These are phyloP conservation scores for Candida pseudoviswanathii DNA, from an alignment of 1,139 yeast genomes.

Conservation along the genomic window DNA sequence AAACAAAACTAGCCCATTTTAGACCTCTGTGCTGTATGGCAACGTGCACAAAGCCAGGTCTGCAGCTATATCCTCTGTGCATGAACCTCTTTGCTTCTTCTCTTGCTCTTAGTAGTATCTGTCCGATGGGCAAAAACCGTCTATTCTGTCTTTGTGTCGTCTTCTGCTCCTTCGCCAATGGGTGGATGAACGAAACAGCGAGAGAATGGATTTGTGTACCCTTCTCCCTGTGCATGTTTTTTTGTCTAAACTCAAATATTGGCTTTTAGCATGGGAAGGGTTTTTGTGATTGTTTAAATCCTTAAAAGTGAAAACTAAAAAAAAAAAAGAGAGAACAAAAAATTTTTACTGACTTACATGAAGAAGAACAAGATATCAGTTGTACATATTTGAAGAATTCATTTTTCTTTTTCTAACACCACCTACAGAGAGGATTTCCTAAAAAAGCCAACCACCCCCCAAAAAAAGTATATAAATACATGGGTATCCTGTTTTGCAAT, in stretches of 20 bases:
- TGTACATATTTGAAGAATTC: slow-evolving; percentile 2
- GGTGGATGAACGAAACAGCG: too few relatives aligned
- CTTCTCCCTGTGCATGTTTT: too few relatives aligned
- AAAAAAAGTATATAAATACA: slow-evolving; percentile 2
- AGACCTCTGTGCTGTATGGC: too few relatives aligned
- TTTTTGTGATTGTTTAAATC: not conserved
- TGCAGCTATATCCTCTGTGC: too few relatives aligned
- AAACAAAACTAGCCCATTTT: too few relatives aligned
- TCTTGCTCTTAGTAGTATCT: not conserved
- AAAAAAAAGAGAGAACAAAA: too few relatives aligned
- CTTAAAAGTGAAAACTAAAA: not conserved
- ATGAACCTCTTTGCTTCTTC: not conserved
- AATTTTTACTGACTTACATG: not conserved
- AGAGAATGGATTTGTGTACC: too few relatives aligned
- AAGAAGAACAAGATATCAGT: slow-evolving; percentile 1
- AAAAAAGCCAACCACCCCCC: not conserved
- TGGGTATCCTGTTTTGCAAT: slow-evolving; percentile 2
- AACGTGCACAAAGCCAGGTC: too few relatives aligned
- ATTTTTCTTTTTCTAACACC: not conserved
- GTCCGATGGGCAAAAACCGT: not conserved
- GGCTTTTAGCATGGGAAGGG: not conserved
- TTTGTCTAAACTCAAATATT: too few relatives aligned
- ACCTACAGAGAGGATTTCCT: not conserved
- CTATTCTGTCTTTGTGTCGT: not conserved
- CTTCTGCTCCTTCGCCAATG: not conserved